phyloP scores from a whole-genome alignment of 495 filamentous ascomycete genomes.

The Neurospora sublineolata region DNA sequence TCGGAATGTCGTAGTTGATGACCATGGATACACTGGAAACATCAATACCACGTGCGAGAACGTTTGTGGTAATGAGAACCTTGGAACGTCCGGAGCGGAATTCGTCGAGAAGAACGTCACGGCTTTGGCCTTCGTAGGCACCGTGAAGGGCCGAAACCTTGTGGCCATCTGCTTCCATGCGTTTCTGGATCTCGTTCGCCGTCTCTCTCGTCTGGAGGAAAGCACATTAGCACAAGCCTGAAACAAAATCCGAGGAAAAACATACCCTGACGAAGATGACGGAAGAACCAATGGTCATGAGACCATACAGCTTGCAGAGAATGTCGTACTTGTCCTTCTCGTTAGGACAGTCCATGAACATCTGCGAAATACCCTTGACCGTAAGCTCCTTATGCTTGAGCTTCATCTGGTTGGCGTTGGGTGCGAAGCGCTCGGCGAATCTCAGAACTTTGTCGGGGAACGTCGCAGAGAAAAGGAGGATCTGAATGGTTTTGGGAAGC shows the following conservation, averaged over 20 bases:
- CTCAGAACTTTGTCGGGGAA: conserved; percentile 75
- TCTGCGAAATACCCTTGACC: conserved; percentile 90
- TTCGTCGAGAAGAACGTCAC: conserved; percentile 74
- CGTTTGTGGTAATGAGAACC: conserved; percentile 98
- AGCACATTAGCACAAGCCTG: conserved; percentile 12
- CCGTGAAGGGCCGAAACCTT: conserved; percentile 80
- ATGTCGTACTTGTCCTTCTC: conserved; percentile 78
- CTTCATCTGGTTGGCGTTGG: conserved; percentile 76
- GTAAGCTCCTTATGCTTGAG: conserved; percentile 85
- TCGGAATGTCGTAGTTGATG: conserved; percentile 81
- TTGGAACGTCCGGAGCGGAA: conserved; percentile 82
- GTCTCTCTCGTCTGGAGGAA: conserved; percentile 57
- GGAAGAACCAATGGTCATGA: conserved; percentile 90
- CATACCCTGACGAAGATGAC: conserved; percentile 92
- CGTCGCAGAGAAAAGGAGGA: conserved; percentile 91
- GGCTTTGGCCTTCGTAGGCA: conserved; percentile 68
- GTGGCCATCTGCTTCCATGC: conserved; percentile 82
- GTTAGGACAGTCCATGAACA: conserved; percentile 81
- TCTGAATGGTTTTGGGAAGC: conserved; percentile 61
- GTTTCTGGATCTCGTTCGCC: conserved; percentile 67
- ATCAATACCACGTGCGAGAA: conserved; percentile 93
- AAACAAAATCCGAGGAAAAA: background rate
- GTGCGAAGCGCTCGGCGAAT: conserved; percentile 72
- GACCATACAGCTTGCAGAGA: conserved; percentile 82
- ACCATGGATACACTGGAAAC: conserved; percentile 95